phyloP scores from a whole-genome alignment of 169 alveolate genomes.

The Theileria parva region DNA sequence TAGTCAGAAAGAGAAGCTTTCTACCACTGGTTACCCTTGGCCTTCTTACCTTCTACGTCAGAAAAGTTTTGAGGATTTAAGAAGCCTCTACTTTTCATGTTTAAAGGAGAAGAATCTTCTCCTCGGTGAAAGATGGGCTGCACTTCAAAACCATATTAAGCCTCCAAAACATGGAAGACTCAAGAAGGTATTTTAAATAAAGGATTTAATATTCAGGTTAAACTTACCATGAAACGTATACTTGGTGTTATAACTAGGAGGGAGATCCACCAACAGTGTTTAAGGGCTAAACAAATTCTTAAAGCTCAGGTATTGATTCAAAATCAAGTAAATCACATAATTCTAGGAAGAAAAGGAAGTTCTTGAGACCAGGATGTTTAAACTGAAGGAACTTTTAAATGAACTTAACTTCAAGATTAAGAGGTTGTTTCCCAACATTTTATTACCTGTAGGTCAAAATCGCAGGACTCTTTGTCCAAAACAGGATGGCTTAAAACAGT shows the following conservation, averaged over 20 bases:
- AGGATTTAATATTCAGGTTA: slow-evolving; percentile 40
- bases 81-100: slow-evolving; percentile 80
- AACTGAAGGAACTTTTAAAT: slow-evolving; percentile 71
- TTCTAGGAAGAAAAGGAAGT: slow-evolving; percentile 77
- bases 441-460: background rate
- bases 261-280: slow-evolving; percentile 84
- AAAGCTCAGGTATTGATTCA: slow-evolving; percentile 53
- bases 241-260: slow-evolving; percentile 81
- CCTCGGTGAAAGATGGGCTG: slow-evolving; percentile 81
- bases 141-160: slow-evolving; percentile 69
- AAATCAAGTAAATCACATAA: background rate
- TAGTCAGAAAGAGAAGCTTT: slow-evolving; percentile 65
- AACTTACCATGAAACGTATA: slow-evolving; percentile 82
- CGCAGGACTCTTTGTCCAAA: slow-evolving; percentile 64
- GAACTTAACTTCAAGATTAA: slow-evolving; percentile 53
- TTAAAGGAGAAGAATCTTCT: slow-evolving; percentile 82
- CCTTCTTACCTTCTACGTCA: slow-evolving; percentile 79
- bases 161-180: slow-evolving; percentile 80
- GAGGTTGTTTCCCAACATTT: slow-evolving; percentile 22
- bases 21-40: slow-evolving; percentile 85
- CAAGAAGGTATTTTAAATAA: slow-evolving; percentile 68
- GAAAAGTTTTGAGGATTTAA: slow-evolving; percentile 82
- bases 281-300: slow-evolving; percentile 79
- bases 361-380: slow-evolving; percentile 76
- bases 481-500: slow-evolving; percentile 64